Percentiles rank a stretch among this genome's conserved stretches.
Conservation (phyloP, 2,329 filamentous ascomycete species). For the Alternaria sp. region DNA sequence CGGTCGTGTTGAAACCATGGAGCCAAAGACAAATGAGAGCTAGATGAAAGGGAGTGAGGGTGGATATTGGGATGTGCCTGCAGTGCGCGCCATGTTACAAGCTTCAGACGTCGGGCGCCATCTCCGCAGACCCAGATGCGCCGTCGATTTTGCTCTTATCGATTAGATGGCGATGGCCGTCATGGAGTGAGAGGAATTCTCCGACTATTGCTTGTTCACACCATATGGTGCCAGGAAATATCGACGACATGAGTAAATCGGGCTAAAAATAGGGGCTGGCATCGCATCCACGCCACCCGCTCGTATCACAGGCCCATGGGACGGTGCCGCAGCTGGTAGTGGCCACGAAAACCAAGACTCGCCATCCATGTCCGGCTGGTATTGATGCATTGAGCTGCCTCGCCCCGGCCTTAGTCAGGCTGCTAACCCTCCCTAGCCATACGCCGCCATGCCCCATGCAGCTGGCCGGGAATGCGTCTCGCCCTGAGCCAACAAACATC, state of each 20-base stretch:
- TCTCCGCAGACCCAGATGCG: slow-evolving; percentile 6
- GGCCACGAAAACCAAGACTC: slow-evolving; percentile 25
- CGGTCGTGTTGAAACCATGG: slow-evolving; percentile 5
- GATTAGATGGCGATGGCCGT: background rate
- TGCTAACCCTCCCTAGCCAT: slow-evolving; percentile 24
- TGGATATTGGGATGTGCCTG: slow-evolving; percentile 9
- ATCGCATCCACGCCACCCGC: slow-evolving; percentile 22
- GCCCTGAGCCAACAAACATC: slow-evolving; percentile 28
- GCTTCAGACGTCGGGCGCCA: background rate
- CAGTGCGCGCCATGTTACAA: background rate
- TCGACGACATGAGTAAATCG: slow-evolving; percentile 8
- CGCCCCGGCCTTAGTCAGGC: background rate
- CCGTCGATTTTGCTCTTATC: slow-evolving; percentile 6
- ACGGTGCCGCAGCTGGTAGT: slow-evolving; percentile 22
- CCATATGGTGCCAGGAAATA: background rate
- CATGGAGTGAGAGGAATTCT: background rate
- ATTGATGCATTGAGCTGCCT: slow-evolving; percentile 11
- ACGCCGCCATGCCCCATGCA: slow-evolving; percentile 18
- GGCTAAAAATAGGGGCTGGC: slow-evolving; percentile 29
- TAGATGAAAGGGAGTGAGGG: slow-evolving; percentile 9
- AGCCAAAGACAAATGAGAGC: background rate
- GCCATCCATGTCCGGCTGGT: slow-evolving; percentile 23
- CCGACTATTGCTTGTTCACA: background rate
- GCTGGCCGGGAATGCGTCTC: slow-evolving; percentile 30
- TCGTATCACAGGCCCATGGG: slow-evolving; percentile 25